These are phyloP conservation scores for Solanum lignicaule DNA, from an alignment of 257 asterid genomes.

Conservation along the genomic window DNA sequence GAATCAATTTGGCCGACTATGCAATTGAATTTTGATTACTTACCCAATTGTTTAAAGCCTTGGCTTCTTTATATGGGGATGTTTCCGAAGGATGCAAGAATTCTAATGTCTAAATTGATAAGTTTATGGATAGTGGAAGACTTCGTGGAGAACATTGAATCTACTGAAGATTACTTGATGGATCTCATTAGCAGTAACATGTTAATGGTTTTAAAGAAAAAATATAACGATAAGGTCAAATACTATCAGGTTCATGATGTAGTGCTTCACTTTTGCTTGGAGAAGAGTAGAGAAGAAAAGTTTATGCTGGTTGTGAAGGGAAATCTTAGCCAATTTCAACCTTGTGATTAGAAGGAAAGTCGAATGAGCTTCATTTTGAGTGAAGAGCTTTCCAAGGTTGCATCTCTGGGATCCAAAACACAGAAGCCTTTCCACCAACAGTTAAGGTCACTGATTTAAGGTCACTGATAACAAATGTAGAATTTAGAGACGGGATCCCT, in stretches of 20 bases:
- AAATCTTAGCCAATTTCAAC: background rate
- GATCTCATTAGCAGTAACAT: background rate
- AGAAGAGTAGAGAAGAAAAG: background rate
- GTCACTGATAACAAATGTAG: background rate
- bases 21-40: background rate
- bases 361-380: background rate
- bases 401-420: background rate
- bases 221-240: background rate
- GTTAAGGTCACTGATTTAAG: background rate
- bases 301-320: background rate
- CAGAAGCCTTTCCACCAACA: background rate
- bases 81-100: background rate
- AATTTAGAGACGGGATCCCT: accelerated
- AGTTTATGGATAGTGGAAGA: background rate
- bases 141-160: background rate
- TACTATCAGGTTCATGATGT: background rate
- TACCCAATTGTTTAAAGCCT: background rate
- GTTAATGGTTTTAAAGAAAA: background rate
- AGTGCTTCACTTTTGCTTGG: background rate
- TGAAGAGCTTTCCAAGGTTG: background rate
- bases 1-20: background rate
- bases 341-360: background rate
- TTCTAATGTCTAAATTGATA: background rate
- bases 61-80: conserved; percentile 1
- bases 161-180: background rate